Evolutionary conservation across 2,329 filamentous ascomycete genomes (phyloP).

Genomic region (Fusarium pininemorale): DNA sequence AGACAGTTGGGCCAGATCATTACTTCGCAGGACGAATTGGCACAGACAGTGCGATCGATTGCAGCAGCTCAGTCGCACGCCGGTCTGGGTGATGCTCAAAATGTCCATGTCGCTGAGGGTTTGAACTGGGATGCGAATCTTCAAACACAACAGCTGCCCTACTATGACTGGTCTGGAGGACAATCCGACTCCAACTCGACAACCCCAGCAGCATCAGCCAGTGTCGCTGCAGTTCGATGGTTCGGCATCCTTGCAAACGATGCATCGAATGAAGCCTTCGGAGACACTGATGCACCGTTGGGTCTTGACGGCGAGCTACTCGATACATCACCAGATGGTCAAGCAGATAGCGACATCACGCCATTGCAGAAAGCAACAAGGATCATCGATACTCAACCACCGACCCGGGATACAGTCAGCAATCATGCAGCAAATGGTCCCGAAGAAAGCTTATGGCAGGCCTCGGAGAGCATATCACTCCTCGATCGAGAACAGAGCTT

Average conservation of each 20-base stretch:
- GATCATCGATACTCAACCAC: slow-evolving; percentile 31
- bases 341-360: slow-evolving; percentile 11
- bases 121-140: background rate
- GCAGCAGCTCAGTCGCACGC: background rate
- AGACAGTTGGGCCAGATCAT: slow-evolving; percentile 37
- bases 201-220: slow-evolving; percentile 35
- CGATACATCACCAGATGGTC: background rate
- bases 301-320: slow-evolving; percentile 11
- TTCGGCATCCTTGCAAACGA: slow-evolving; percentile 38
- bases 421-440: background rate
- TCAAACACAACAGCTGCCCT: background rate
- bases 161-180: slow-evolving; percentile 2
- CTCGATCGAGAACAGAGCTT: slow-evolving; percentile 34
- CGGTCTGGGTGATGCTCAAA: background rate
- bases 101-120: background rate
- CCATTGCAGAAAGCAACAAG: slow-evolving; percentile 29
- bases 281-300: background rate
- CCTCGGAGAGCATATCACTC: slow-evolving; percentile 29
- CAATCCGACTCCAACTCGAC: slow-evolving; percentile 35
- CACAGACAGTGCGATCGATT: slow-evolving; percentile 24
- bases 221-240: slow-evolving; percentile 40
- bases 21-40: slow-evolving; percentile 33
- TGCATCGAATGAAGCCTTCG: background rate
- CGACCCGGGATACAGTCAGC: background rate
- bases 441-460: slow-evolving; percentile 38